These are phyloP conservation scores for Aspergillus ochraceus DNA, from an alignment of 2,329 filamentous ascomycete genomes.

Conservation along the genomic window DNA sequence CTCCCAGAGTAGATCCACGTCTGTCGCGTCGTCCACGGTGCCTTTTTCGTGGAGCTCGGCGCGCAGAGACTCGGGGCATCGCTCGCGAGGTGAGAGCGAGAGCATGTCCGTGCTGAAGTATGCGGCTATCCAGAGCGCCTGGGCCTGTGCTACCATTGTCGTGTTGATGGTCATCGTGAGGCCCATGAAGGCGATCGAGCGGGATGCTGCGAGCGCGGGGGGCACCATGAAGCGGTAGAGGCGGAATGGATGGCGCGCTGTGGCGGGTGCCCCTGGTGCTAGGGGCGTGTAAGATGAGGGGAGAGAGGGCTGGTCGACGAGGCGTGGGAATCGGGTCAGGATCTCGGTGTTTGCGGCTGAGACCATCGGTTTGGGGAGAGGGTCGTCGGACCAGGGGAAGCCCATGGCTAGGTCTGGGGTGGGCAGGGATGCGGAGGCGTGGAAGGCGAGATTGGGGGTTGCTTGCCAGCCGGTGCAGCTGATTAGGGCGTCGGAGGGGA, in stretches of 20 bases:
- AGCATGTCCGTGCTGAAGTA: slow-evolving; percentile 59
- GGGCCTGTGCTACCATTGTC: slow-evolving; percentile 45
- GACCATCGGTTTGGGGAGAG: slow-evolving; percentile 38
- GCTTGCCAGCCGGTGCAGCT: slow-evolving; percentile 60
- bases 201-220: slow-evolving; percentile 38
- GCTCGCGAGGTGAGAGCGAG: slow-evolving; percentile 27
- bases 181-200: slow-evolving; percentile 52
- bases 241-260: slow-evolving; percentile 48
- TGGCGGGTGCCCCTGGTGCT: slow-evolving; percentile 34
- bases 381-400: slow-evolving; percentile 41
- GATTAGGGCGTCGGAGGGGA: slow-evolving; percentile 54
- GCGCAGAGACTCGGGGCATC: slow-evolving; percentile 21
- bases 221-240: slow-evolving; percentile 51
- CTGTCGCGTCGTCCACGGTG: not conserved
- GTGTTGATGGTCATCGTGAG: slow-evolving; percentile 50
- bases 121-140: slow-evolving; percentile 64
- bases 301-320: slow-evolving; percentile 43
- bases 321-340: slow-evolving; percentile 50
- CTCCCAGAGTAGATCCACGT: slow-evolving; percentile 49
- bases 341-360: slow-evolving; percentile 53
- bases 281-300: slow-evolving; percentile 29
- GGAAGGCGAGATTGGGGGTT: slow-evolving; percentile 22
- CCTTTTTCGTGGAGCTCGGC: not conserved
- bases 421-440: not conserved
- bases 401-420: slow-evolving; percentile 34